These are phyloP conservation scores for Schrenkiella parvula DNA, from an alignment of 345 rosid genomes.

Conservation along the genomic window DNA sequence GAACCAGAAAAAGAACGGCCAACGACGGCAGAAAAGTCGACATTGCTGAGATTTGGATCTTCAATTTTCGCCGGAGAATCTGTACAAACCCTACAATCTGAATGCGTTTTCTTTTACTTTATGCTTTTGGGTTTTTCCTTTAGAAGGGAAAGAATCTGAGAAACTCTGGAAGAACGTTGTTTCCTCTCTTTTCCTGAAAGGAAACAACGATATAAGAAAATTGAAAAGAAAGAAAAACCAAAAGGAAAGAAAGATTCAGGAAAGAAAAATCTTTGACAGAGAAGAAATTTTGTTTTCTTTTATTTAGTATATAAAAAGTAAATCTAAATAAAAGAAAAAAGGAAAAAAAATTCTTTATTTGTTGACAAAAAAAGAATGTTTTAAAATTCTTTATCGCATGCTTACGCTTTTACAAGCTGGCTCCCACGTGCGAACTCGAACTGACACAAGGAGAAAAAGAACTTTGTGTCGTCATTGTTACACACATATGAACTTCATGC, in stretches of 20 bases:
- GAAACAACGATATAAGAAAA: conserved; percentile 8
- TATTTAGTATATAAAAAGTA: not conserved
- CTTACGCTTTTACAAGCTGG: conserved; percentile 10
- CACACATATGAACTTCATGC: not conserved
- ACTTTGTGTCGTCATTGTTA: conserved; percentile 1
- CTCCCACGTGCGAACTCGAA: conserved; percentile 2
- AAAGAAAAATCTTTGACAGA: conserved; percentile 20
- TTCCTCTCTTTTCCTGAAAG: conserved; percentile 26
- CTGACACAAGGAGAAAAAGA: not conserved
- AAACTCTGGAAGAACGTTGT: not conserved
- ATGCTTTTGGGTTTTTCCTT: not conserved
- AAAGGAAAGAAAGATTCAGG: conserved; percentile 1
- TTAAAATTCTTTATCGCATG: conserved; percentile 13
- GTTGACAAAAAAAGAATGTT: not conserved
- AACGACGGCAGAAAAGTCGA: conserved; percentile 28
- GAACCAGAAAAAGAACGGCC: not conserved
- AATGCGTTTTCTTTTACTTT: not conserved
- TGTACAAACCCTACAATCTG: not conserved
- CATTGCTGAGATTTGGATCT: conserved; percentile 20
- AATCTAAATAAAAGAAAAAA: not conserved
- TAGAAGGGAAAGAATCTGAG: conserved; percentile 19
- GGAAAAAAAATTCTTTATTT: not conserved
- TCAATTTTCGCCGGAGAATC: conserved; percentile 7
- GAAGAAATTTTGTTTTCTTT: not conserved
- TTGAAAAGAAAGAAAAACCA: not conserved